Evolutionary conservation across 2,329 filamentous ascomycete species (phyloP).

Genomic region (Coniochaeta prunicola): DNA sequence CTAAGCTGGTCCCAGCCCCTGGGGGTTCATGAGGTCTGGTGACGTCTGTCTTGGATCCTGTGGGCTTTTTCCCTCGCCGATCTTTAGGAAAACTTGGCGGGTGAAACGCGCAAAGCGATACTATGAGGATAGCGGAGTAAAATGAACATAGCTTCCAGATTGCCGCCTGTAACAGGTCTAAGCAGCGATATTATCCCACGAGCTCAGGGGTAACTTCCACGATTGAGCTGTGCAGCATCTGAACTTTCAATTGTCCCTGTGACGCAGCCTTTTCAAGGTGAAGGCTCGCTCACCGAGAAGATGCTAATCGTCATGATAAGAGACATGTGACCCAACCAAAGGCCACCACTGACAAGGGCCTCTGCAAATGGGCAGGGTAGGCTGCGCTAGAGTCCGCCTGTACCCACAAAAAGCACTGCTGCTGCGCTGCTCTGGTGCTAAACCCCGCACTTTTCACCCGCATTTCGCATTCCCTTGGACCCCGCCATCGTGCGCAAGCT

Average conservation of each 20-base stretch:
- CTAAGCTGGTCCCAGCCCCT: background rate
- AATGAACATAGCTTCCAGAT: background rate
- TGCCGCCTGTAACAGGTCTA: background rate
- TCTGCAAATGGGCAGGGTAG: too few species aligned
- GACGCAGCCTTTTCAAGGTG: background rate
- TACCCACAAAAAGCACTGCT: background rate
- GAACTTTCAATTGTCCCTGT: background rate
- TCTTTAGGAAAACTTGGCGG: background rate
- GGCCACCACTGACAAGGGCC: background rate
- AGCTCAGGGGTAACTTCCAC: background rate
- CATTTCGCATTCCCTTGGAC: background rate
- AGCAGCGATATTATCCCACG: background rate
- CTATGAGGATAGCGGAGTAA: background rate
- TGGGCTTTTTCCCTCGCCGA: background rate
- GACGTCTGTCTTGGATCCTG: background rate
- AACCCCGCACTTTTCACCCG: background rate
- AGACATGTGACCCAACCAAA: background rate
- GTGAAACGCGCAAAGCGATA: background rate
- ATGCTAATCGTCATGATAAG: conserved; percentile 1
- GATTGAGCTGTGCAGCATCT: background rate
- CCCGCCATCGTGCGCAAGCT: background rate
- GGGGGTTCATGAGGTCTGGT: background rate
- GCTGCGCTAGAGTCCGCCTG: background rate
- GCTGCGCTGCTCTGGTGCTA: background rate
- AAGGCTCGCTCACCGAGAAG: background rate